phyloP scores from a whole-genome alignment of 2,329 filamentous ascomycete genomes.

The Penicillium sp. region DNA sequence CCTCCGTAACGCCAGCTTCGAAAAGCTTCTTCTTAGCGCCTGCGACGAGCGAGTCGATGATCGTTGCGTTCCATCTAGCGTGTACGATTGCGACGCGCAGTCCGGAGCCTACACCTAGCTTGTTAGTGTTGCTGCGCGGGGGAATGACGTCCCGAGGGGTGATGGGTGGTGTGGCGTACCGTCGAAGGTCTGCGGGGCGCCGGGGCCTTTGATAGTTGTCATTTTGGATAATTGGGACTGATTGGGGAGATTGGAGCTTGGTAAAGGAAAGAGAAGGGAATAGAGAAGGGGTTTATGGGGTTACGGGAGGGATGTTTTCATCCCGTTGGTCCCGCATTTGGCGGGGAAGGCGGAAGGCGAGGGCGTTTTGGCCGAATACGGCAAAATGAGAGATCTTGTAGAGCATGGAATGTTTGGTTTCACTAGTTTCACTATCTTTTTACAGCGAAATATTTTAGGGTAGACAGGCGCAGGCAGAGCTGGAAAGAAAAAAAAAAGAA shows the following conservation, averaged over 20 bases:
- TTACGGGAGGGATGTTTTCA: constrained; percentile 13
- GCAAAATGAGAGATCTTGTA: constrained; percentile 10
- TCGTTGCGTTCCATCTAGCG: constrained; percentile 88
- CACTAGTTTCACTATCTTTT: too few species aligned
- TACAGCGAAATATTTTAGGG: too few species aligned
- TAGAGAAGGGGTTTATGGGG: constrained; percentile 1
- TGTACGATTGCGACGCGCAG: constrained; percentile 94
- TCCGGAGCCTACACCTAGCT: constrained; percentile 61
- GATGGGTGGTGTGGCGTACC: constrained; percentile 45
- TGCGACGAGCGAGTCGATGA: constrained; percentile 82
- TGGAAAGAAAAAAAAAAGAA: constrained; percentile 9
- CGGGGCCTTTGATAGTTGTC: constrained; percentile 66
- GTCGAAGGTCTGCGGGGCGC: constrained; percentile 61
- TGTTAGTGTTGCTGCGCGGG: too few species aligned
- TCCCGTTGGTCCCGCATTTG: constrained; percentile 20
- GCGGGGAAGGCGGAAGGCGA: constrained; percentile 19
- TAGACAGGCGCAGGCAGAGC: too few species aligned
- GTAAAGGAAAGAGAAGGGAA: background rate
- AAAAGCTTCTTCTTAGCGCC: constrained; percentile 80
- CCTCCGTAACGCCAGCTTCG: constrained; percentile 77
- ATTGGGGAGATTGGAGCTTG: background rate
- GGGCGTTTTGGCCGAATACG: constrained; percentile 19
- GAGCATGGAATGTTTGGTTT: background rate
- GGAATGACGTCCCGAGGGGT: too few species aligned
- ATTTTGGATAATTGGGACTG: constrained; percentile 35